Evolutionary conservation across 78 protist genomes (phyloP).

Genomic region (Planoprotostelium fungivorum): DNA sequence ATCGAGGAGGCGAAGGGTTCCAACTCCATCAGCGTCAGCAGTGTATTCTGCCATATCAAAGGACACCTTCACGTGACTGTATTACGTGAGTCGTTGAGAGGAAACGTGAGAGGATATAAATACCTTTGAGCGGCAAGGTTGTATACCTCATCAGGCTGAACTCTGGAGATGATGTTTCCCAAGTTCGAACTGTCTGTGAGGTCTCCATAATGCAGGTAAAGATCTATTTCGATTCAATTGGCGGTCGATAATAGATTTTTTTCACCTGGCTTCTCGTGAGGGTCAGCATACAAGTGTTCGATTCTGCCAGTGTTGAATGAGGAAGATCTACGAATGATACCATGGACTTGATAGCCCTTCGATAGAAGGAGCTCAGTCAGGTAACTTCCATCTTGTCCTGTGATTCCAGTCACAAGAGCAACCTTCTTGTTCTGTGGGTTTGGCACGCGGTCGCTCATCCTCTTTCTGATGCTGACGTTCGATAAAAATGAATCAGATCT

Average conservation of each 20-base stretch:
- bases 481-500: neutral
- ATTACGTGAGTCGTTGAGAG: neutral
- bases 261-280: neutral
- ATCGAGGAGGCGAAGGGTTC: slow-evolving; percentile 84
- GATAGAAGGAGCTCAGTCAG: slow-evolving; percentile 87
- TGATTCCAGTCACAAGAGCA: slow-evolving; percentile 93
- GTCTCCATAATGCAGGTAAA: slow-evolving; percentile 87
- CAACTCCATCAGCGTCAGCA: slow-evolving; percentile 86
- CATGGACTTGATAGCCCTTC: slow-evolving; percentile 88
- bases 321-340: slow-evolving; percentile 84
- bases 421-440: slow-evolving; percentile 36
- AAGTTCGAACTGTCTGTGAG: slow-evolving; percentile 75
- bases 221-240: neutral
- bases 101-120: slow-evolving; percentile 30
- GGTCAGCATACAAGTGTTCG: slow-evolving; percentile 72
- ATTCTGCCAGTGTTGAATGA: slow-evolving; percentile 85
- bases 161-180: slow-evolving; percentile 33
- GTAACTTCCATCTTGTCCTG: slow-evolving; percentile 93
- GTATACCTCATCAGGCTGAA: slow-evolving; percentile 81
- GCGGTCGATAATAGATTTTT: neutral
- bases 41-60: slow-evolving; percentile 94
- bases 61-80: slow-evolving; percentile 65
- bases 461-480: no score
- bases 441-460: neutral
- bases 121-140: slow-evolving; percentile 89